Evolutionary conservation across 2,329 filamentous ascomycete genomes (phyloP).

Genomic region (Teratosphaeria zuluensis): DNA sequence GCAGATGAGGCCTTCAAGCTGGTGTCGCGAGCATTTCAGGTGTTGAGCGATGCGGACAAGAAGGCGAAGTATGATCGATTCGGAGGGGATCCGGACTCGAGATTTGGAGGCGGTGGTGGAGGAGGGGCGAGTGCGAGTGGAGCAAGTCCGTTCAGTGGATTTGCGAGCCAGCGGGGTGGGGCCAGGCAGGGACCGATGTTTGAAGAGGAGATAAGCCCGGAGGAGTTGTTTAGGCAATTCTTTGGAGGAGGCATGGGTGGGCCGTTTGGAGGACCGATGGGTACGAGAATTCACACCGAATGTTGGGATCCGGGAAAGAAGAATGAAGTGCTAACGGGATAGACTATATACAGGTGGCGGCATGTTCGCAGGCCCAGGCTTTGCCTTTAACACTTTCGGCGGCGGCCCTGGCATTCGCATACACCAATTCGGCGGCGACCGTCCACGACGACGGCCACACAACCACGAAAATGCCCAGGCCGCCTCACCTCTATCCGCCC

Average conservation of each 20-base stretch:
- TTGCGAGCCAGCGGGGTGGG: constrained; percentile 40
- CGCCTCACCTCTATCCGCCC: constrained; percentile 33
- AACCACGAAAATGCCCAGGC: constrained; percentile 40
- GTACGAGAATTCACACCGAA: constrained; percentile 7
- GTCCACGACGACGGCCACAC: constrained; percentile 66
- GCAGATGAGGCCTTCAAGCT: constrained; percentile 98
- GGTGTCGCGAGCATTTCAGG: constrained; percentile 86
- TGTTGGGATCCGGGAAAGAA: constrained; percentile 1
- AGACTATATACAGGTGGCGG: constrained; percentile 25
- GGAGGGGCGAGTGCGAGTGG: constrained; percentile 38
- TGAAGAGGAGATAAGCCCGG: constrained; percentile 87
- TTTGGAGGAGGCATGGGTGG: constrained; percentile 66
- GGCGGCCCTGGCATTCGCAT: constrained; percentile 77
- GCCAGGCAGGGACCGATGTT: constrained; percentile 49
- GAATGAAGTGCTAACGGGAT: constrained; percentile 1
- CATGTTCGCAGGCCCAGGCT: constrained; percentile 56
- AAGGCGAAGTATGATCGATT: constrained; percentile 77
- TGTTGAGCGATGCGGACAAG: constrained; percentile 90
- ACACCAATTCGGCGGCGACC: constrained; percentile 82
- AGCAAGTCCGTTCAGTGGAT: constrained; percentile 56
- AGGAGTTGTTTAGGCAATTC: constrained; percentile 95
- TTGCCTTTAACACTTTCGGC: constrained; percentile 91
- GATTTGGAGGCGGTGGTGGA: constrained; percentile 51
- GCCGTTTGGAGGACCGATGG: constrained; percentile 47
- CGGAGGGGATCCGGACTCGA: constrained; percentile 83